Base-by-base conservation (phyloP, 2,329 filamentous ascomycete genomes). In the Exophiala bonariae region DNA sequence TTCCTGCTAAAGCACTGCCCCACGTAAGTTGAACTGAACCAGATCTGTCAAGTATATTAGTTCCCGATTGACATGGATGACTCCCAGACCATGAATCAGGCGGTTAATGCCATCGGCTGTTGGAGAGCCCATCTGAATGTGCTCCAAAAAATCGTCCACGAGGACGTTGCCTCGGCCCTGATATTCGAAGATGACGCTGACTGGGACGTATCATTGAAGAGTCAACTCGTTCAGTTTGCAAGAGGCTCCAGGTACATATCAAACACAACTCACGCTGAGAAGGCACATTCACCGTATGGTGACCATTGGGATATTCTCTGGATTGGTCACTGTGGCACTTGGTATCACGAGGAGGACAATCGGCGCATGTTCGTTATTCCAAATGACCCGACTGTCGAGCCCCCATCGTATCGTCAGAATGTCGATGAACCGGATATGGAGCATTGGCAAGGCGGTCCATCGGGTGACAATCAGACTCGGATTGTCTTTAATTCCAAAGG, bases 121-220 rank as follows among this genome's bases (percentile, higher is more conserved):
- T 71, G 68, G 68, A 62, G 68, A 30, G 66, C 65, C 9, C 68
- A 71, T 44, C 58, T 71, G 56, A 68, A 71, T 52, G 63, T 64
- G 26, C 50, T 68, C 16, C 55, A 54, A 41, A 58, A 66, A 17
- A 63, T 80, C 10, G 66, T 80, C 10, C 63, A 70, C n/a, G 61
- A 70, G 9, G 69, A 72, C 32, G 54, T 78, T 2, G 63, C 66
- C 1, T 75, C 72, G 1, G 77, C 75, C 0, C 62, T 81, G 2
- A 75, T 81, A 20, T 59, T 81, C 19, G 79, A 82, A 56, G 78
- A 81, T 55, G 78, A 81, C 46, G 69, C 72, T 16, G 78, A 82
- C 62, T 82, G 79, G 79, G 79, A 81, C 46, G 61, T 80, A 10
- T 64, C 69, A 0, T 59, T 81, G 18, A 74, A 75, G 23, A 41